These are phyloP conservation scores for Aspergillus sp. DNA, from an alignment of 2,329 filamentous ascomycete species.

Conservation along the genomic window DNA sequence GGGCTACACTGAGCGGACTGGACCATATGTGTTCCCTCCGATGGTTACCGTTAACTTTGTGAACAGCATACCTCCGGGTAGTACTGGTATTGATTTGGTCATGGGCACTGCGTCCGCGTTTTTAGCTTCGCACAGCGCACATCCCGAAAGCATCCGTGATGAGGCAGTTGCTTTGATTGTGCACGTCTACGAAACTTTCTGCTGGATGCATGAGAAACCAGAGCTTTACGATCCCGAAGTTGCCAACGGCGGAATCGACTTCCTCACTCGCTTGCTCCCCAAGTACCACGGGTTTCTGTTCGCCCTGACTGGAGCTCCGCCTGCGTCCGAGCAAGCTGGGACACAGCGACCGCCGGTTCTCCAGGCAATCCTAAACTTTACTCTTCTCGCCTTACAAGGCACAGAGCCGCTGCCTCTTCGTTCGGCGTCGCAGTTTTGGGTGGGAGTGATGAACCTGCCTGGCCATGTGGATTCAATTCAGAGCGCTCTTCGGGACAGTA, in stretches of 20 bases:
- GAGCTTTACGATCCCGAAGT: constrained; percentile 40
- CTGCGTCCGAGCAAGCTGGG: constrained; percentile 6
- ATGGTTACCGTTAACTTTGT: constrained; percentile 42
- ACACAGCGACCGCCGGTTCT: constrained; percentile 27
- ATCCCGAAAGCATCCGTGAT: constrained; percentile 31
- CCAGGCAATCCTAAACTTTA: constrained; percentile 38
- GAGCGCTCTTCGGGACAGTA: constrained; percentile 32
- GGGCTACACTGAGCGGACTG: constrained; percentile 44
- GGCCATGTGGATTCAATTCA: constrained; percentile 24
- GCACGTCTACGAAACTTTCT: constrained; percentile 39
- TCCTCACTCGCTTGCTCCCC: constrained; percentile 40
- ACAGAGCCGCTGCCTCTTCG: constrained; percentile 47
- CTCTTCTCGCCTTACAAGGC: constrained; percentile 38
- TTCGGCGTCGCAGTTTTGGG: constrained; percentile 44
- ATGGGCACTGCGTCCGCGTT: constrained; percentile 48
- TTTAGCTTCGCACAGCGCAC: constrained; percentile 40
- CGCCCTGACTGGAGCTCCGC: constrained; percentile 26
- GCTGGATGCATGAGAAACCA: constrained; percentile 34
- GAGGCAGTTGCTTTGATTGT: constrained; percentile 36
- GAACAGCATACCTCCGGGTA: constrained; percentile 37
- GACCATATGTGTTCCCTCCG: constrained; percentile 44
- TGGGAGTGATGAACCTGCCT: constrained; percentile 36
- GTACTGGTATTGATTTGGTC: constrained; percentile 40
- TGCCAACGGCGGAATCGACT: constrained; percentile 45
- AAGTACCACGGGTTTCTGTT: constrained; percentile 42